Evolutionary conservation across 1,284 basidiomycete genomes (phyloP).

Genomic region (Pascua sp.): DNA sequence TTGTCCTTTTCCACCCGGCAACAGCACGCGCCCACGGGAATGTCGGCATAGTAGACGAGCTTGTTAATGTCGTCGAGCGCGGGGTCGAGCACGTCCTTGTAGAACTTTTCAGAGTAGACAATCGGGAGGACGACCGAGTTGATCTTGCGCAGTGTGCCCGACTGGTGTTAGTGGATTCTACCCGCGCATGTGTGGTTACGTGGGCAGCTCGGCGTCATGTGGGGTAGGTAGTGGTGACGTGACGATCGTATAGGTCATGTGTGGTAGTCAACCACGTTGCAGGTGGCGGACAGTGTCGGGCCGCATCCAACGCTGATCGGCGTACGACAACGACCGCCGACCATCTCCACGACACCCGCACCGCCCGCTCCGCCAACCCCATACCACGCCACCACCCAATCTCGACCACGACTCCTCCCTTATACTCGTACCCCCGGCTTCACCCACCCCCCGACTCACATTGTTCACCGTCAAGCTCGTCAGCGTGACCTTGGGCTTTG

Average conservation of each 20-base stretch:
- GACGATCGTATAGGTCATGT: background rate
- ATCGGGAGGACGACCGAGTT: slow-evolving; percentile 47
- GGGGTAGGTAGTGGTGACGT: background rate
- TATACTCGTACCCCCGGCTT: background rate
- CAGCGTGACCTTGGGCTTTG: slow-evolving; percentile 47
- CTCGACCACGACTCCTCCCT: background rate
- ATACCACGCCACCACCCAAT: too few relatives aligned
- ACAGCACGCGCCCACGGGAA: slow-evolving; percentile 47
- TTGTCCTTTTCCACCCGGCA: slow-evolving; percentile 37
- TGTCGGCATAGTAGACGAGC: slow-evolving; percentile 50
- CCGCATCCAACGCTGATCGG: too few relatives aligned
- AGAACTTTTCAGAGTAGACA: slow-evolving; percentile 49
- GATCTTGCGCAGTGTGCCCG: slow-evolving; percentile 45
- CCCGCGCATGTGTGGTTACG: too few relatives aligned
- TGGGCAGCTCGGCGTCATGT: background rate
- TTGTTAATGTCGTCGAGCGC: slow-evolving; percentile 48
- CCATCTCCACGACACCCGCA: too few relatives aligned
- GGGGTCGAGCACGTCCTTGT: slow-evolving; percentile 46
- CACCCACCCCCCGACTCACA: slow-evolving; percentile 28
- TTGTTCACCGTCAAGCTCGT: slow-evolving; percentile 49
- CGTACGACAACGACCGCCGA: too few relatives aligned
- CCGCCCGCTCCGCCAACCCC: too few relatives aligned
- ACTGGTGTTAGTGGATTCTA: slow-evolving; percentile 29
- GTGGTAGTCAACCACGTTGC: background rate
- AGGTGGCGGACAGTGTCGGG: too few relatives aligned